Base-by-base conservation (phyloP, 176 grass and related monocot genomes). In the Urochloa ruziziensis region DNA sequence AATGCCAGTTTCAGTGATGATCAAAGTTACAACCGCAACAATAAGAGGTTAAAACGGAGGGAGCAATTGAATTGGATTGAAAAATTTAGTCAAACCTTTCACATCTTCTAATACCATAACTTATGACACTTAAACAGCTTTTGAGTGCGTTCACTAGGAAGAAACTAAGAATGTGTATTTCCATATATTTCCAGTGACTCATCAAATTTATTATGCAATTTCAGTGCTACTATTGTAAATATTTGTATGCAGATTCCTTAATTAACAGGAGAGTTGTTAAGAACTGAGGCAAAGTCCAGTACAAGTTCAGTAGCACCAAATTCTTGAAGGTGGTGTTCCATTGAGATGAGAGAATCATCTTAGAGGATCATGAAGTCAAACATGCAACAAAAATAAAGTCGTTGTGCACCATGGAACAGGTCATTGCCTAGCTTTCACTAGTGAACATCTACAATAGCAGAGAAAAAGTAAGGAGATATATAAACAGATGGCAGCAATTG, bases 291-390 rank as follows among this genome's bases (percentile, higher is more conserved):
- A 57, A 62, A 77, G 9, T 53, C 54, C 29, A 53, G 7, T 29
- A 43, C 48, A 58, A 73, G 17, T 59, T 79, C 48, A 88, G 75
- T 56, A 59, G 48, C 12, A 79, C 3, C 1, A 74, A 71, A 8
- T 0, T 10, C 28, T 27, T 46, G 39, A 74, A 27, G 63, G 46
- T 37, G 17, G 2, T 23, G 42, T 78, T 56, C 54, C 59, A 42
- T 8, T 48, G 60, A 59, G 43, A 67, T 74, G 12, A 12, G 35
- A 67, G 61, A 12, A 25, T 75, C 49, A 19, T 67, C 9, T 19
- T n/a, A 80, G 30, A 61, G 33, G 24, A 21, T 39, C 3, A 69
- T 3, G 17, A 39, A 33, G 57, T 33, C 12, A 10, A 51, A 68
- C 44, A 1, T 44, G 36, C 29, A 75, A 67, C 6, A 75, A 53